Base-by-base conservation (phyloP, 2,329 filamentous ascomycete species). In the Albifimbria verrucaria region DNA sequence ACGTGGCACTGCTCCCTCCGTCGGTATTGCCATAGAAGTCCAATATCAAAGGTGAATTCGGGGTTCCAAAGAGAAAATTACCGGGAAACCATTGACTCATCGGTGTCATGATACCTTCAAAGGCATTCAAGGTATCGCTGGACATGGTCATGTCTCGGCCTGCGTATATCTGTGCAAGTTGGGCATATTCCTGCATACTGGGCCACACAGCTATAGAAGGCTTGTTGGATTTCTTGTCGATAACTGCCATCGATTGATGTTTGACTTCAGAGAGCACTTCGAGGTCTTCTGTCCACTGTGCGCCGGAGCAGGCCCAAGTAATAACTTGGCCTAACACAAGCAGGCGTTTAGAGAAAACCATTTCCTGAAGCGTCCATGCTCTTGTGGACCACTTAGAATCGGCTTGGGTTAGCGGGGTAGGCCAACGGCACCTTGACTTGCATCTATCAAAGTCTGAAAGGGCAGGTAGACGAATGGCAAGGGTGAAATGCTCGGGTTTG, bases 341-440 rank as follows among this genome's bases (percentile, higher is more conserved):
- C 7, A 54, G 36, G 2, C 52, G 23, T 15, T 28, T 51, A 12
- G 52, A 54, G n/a, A 54, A 52, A 10, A 52, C 52, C 11, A 43
- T 44, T 15, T 54, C 52, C 45, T 54, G 52, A 7, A 54, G 36
- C 7, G 52, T 54, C 52, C 52, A 54, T 7, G 49, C 52, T 45
- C 52, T 36, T 18, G 41, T 51, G 1, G 28, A 45, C 52, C 52
- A 54, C 12, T 3, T 49, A 3, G 25, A 48, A 7, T 21, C 12
- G 2, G 52, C 18, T 24, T 47, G 48, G 4, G 26, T 21, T 15
- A 53, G 7, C 5, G 52, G 48, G 22, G 25, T 12, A 53, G 25
- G 5, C 43, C 48, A n/a, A 47, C 5, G 3, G 48, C 42, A n/a
- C 48, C 48, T 18, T 50, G 52, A 3, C 48, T 47, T 9, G 52